Evolutionary conservation across 1,139 yeast species (phyloP).

Genomic region (Taphrina communis): DNA sequence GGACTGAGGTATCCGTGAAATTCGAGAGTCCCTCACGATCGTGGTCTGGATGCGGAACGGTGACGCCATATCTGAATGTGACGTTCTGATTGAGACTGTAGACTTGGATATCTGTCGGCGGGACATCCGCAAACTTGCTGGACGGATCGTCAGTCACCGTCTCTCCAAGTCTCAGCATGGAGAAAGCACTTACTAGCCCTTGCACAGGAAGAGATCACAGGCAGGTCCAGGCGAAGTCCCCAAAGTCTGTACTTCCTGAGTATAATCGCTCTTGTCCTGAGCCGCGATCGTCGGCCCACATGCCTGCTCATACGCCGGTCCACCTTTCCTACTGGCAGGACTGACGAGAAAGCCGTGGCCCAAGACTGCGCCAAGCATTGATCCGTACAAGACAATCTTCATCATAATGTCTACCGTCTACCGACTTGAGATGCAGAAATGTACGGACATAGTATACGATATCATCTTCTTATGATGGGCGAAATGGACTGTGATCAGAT

Average conservation of each 20-base stretch:
- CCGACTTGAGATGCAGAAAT: too few relatives aligned
- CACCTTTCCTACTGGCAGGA: conserved; percentile 17
- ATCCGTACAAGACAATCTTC: background rate
- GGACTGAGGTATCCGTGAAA: background rate
- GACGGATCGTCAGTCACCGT: background rate
- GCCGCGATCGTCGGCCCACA: conserved; percentile 18
- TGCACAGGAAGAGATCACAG: conserved; percentile 15
- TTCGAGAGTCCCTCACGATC: conserved; percentile 8
- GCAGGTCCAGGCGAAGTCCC: conserved; percentile 4
- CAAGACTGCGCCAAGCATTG: conserved; percentile 5
- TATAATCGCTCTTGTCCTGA: conserved; percentile 19
- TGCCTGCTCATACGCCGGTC: conserved; percentile 5
- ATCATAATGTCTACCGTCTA: background rate
- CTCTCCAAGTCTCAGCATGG: background rate
- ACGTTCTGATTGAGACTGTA: conserved; percentile 11
- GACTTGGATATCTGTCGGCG: conserved; percentile 14
- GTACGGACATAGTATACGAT: background rate
- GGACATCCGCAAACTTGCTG: conserved; percentile 12
- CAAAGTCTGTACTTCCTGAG: conserved; percentile 18
- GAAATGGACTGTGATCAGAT: too few relatives aligned
- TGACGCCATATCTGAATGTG: conserved; percentile 4
- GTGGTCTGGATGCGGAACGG: conserved; percentile 6
- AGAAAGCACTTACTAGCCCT: conserved; percentile 15
- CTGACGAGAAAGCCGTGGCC: conserved; percentile 20
- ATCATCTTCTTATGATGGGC: conserved; percentile 3